Evolutionary conservation across 169 alveolate species (phyloP).

Genomic region (Cyclospora cayetanensis): DNA sequence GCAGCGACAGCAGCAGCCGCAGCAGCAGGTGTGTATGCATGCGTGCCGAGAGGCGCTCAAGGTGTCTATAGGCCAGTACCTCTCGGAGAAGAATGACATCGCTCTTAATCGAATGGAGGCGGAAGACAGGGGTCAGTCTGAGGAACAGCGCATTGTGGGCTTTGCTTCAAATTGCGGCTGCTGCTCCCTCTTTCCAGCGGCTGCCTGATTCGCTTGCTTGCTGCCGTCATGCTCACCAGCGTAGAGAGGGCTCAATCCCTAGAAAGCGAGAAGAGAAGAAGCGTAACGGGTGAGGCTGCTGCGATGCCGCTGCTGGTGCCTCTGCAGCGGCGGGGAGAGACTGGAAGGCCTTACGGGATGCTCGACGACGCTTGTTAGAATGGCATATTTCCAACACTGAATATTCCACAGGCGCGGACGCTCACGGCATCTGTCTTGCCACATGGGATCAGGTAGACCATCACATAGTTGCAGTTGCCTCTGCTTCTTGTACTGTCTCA

Average conservation of each 20-base stretch:
- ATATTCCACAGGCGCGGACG: slow-evolving; percentile 65
- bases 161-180: not conserved
- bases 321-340: slow-evolving; percentile 27
- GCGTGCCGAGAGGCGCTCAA: slow-evolving; percentile 10
- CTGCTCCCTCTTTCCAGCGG: not conserved
- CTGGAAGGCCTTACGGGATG: not conserved
- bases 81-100: not conserved
- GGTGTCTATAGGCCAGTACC: not conserved
- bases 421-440: slow-evolving; percentile 11
- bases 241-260: not conserved
- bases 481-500: not conserved
- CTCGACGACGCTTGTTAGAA: not conserved
- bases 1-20: not conserved
- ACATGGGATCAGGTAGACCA: slow-evolving; percentile 66
- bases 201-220: not conserved
- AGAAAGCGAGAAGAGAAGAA: not conserved
- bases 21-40: slow-evolving; percentile 28
- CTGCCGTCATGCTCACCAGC: not conserved
- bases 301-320: not conserved
- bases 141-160: too few relatives aligned
- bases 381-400: slow-evolving; percentile 55
- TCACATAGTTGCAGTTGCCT: slow-evolving; percentile 9
- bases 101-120: not conserved
- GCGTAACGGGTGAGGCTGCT: not conserved
- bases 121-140: not conserved